Percentiles rank a stretch among this genome's conserved stretches.
These are phyloP conservation scores for Colletotrichum sp. DNA, from an alignment of 2,329 filamentous ascomycete species.

Conservation along the genomic window DNA sequence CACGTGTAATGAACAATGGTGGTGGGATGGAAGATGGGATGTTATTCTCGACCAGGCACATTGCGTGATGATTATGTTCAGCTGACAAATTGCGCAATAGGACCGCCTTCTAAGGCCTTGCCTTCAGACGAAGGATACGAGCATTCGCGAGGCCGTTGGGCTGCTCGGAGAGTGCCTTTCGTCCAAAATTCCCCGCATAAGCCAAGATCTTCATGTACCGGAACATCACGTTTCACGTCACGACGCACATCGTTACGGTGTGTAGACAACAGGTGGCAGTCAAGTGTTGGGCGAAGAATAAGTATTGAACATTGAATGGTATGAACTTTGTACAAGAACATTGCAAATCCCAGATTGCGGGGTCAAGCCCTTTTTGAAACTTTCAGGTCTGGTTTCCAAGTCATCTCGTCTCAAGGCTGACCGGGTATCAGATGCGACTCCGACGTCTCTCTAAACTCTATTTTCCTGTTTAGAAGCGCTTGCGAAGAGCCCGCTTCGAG, in stretches of 20 bases:
- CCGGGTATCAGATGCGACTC: slow-evolving; percentile 11
- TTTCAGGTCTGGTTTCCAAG: slow-evolving; percentile 4
- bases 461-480: slow-evolving; percentile 9
- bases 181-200: background rate
- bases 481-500: slow-evolving; percentile 16
- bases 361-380: slow-evolving; percentile 1
- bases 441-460: slow-evolving; percentile 13
- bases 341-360: slow-evolving; percentile 12
- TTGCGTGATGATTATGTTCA: background rate
- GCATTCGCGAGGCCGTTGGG: background rate
- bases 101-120: too few relatives aligned
- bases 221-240: background rate
- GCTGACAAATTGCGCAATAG: background rate
- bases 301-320: slow-evolving; percentile 19
- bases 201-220: background rate
- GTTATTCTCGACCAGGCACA: background rate
- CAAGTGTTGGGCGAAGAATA: background rate
- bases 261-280: background rate
- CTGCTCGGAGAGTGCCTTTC: background rate
- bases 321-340: slow-evolving; percentile 21
- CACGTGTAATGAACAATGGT: background rate
- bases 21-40: slow-evolving; percentile 2
- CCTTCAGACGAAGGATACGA: background rate
- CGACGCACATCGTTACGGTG: background rate
- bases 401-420: slow-evolving; percentile 11